These are phyloP conservation scores for Ceratorhiza oryzae-sativae DNA, from an alignment of 1,284 basidiomycete genomes.

Conservation along the genomic window DNA sequence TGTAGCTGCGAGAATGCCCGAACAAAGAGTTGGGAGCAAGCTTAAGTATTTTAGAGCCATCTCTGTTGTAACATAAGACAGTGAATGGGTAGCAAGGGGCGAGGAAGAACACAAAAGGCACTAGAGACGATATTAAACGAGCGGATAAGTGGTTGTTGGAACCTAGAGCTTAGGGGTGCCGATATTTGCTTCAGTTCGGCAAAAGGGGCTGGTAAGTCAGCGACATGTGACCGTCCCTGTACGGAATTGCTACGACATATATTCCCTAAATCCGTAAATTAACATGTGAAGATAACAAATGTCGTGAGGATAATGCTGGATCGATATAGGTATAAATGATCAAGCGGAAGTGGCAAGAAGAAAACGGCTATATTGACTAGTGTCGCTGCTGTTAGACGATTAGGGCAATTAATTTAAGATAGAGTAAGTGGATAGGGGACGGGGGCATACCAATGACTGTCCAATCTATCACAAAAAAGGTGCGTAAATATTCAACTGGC, in stretches of 20 bases:
- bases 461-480: conserved; percentile 20
- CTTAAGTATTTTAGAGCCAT: conserved; percentile 23
- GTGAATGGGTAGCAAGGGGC: not conserved
- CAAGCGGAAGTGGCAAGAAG: conserved; percentile 20
- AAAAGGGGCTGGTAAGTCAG: no score
- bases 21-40: conserved; percentile 7
- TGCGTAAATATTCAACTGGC: not conserved
- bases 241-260: not conserved
- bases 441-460: conserved; percentile 29
- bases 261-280: conserved; percentile 23
- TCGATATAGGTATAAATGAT: conserved; percentile 29
- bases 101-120: not conserved
- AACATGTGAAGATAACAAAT: conserved; percentile 19
- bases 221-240: no score
- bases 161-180: conserved; percentile 1
- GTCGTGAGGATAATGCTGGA: conserved; percentile 32
- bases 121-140: not conserved
- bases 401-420: not conserved
- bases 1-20: conserved; percentile 35
- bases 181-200: conserved; percentile 5
- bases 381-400: conserved; percentile 25
- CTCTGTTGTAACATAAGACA: not conserved
- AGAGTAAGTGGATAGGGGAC: no score
- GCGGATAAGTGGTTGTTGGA: not conserved
- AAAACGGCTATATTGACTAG: conserved; percentile 15